Evolutionary conservation across 1,139 yeast species (phyloP), one percentile per base, ranked within the genome.

Genomic region (Pneumocystis canis): DNA sequence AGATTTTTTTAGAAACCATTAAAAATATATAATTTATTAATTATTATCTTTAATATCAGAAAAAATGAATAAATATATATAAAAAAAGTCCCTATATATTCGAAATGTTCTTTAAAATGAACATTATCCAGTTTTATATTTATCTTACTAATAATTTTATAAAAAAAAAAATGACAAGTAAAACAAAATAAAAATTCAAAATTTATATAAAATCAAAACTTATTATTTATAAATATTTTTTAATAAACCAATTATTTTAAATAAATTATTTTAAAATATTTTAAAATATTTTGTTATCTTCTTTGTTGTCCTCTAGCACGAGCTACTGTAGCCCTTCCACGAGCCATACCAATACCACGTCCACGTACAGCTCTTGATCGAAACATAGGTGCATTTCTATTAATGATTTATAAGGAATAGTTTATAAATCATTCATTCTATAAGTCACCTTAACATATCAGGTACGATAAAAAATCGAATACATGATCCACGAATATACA

Each of bases 401-500:
- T n/a, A n/a, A n/a, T n/a, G n/a, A n/a, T n/a, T n/a, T n/a, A n/a
- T n/a, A n/a, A n/a, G n/a, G n/a, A n/a, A n/a, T n/a, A n/a, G n/a
- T n/a, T n/a, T n/a, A n/a, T n/a, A n/a, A n/a, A n/a, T n/a, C n/a
- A n/a, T n/a, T n/a, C n/a, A n/a, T n/a, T n/a, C n/a, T n/a, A n/a
- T n/a, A n/a, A n/a, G 68, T 25, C 60, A 73, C 69, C 73, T 71
- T 65, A 92, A 79, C 75, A 89, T 85, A 65, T 92, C 97, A 0
- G 98, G 98, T 16, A 92, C 84, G 39, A 85, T 82, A 67, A 92
- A 80, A 73, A 89, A 85, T 67, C 92, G 80, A 53, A 92, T 84
- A 77, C 87, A 92, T 1, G 96, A 87, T 1, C 98, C 98, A 70
- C 98, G 81, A 2, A 92, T 84, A 72, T 88, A 90, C 2, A 89